A percentile compares a stretch with the other conserved stretches of the same genome.
phyloP scores from a whole-genome alignment of 1,284 basidiomycete species.

The Anthracocystis walkeri region DNA sequence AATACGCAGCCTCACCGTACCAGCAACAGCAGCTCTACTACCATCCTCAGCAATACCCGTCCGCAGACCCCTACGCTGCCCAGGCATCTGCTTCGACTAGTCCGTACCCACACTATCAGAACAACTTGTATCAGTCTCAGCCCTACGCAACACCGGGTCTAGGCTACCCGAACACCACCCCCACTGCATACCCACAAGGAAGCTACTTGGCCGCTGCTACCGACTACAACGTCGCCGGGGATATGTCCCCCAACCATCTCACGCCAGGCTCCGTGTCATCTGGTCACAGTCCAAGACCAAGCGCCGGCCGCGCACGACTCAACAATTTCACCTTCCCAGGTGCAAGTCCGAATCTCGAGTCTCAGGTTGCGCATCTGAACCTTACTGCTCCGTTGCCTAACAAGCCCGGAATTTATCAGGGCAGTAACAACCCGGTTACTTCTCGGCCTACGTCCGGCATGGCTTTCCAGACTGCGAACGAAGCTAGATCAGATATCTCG shows the following conservation, averaged over 20 bases:
- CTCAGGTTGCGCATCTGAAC: constrained; percentile 22
- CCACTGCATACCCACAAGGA: constrained; percentile 10
- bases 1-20: constrained; percentile 8
- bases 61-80: constrained; percentile 21
- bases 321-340: constrained; percentile 26
- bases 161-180: constrained; percentile 1
- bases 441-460: constrained; percentile 1
- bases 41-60: constrained; percentile 20
- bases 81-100: constrained; percentile 11
- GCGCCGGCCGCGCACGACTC: constrained; percentile 19
- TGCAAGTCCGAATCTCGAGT: constrained; percentile 19
- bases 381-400: constrained; percentile 8
- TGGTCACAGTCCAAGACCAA: constrained; percentile 28
- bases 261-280: constrained; percentile 15
- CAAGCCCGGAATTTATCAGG: neutral
- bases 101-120: constrained; percentile 12
- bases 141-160: constrained; percentile 2
- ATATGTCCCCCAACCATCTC: constrained; percentile 13
- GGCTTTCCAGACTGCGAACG: neutral
- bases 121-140: neutral
- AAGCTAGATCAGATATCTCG: constrained; percentile 25
- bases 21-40: constrained; percentile 23
- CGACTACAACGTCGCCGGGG: neutral
- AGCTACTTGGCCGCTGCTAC: constrained; percentile 2
- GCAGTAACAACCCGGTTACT: neutral